A percentile compares a stretch with the other conserved stretches of the same genome.
Evolutionary conservation across 768 basidiomycete species (phyloP).

Genomic region (Trametopsis cervina): DNA sequence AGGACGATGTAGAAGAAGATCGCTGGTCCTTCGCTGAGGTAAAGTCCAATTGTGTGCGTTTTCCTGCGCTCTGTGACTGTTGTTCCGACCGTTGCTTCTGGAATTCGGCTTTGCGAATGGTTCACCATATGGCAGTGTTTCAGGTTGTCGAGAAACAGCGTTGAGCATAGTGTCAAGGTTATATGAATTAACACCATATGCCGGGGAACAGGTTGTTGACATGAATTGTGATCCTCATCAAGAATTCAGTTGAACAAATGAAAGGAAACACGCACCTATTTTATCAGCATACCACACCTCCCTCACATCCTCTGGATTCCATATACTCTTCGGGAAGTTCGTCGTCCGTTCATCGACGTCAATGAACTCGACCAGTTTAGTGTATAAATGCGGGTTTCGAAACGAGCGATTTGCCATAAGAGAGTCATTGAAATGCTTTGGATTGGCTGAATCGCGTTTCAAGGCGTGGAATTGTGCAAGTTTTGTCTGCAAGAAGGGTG

Average conservation of each 20-base stretch:
- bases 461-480: slow-evolving; percentile 71
- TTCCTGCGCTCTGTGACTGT: slow-evolving; percentile 26
- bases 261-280: slow-evolving; percentile 52
- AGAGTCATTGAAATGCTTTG: slow-evolving; percentile 93
- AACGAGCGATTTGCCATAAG: slow-evolving; percentile 91
- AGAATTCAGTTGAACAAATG: background rate
- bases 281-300: slow-evolving; percentile 71
- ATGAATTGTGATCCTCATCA: background rate
- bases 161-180: too few relatives aligned
- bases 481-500: slow-evolving; percentile 50
- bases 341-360: slow-evolving; percentile 85
- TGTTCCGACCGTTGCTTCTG: slow-evolving; percentile 38
- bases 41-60: slow-evolving; percentile 39
- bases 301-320: slow-evolving; percentile 60
- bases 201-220: too few relatives aligned
- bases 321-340: slow-evolving; percentile 68
- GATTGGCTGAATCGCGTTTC: slow-evolving; percentile 52
- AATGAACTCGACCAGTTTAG: slow-evolving; percentile 91
- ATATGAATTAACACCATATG: too few relatives aligned
- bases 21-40: slow-evolving; percentile 17
- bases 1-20: background rate
- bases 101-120: slow-evolving; percentile 30
- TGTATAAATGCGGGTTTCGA: slow-evolving; percentile 93
- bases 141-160: background rate
- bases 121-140: too few relatives aligned